Percentiles rank a stretch among this genome's conserved stretches.
phyloP scores from a whole-genome alignment of 1,139 yeast genomes.

The Saccharomycopsis phalli region DNA sequence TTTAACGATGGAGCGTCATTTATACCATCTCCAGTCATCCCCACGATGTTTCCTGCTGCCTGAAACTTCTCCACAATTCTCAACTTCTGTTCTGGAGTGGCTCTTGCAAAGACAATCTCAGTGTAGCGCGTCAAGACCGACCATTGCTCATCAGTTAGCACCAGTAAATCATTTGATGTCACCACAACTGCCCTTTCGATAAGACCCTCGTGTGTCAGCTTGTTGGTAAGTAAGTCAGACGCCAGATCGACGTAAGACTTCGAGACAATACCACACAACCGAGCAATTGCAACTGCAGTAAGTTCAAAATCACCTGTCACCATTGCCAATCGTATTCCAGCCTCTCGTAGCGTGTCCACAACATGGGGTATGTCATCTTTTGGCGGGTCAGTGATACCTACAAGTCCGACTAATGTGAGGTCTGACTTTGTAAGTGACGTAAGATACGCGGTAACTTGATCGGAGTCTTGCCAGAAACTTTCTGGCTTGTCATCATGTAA shows the following conservation, averaged over 20 bases:
- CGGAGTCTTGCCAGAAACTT: background rate
- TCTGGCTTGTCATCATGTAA: background rate
- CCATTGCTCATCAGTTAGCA: background rate
- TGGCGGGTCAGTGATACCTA: slow-evolving; percentile 47
- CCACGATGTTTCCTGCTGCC: slow-evolving; percentile 36
- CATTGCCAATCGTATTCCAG: slow-evolving; percentile 44
- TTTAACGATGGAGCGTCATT: slow-evolving; percentile 46
- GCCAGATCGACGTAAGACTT: slow-evolving; percentile 27
- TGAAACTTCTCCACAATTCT: slow-evolving; percentile 42
- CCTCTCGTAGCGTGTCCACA: slow-evolving; percentile 33
- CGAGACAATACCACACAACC: slow-evolving; percentile 37
- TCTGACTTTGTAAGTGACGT: background rate
- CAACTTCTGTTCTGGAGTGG: slow-evolving; percentile 47
- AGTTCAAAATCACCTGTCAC: slow-evolving; percentile 47
- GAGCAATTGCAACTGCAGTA: slow-evolving; percentile 46
- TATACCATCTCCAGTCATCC: slow-evolving; percentile 48
- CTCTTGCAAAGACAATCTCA: slow-evolving; percentile 43
- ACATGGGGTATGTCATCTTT: slow-evolving; percentile 36
- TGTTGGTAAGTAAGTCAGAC: slow-evolving; percentile 24
- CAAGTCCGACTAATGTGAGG: slow-evolving; percentile 28
- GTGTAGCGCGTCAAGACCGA: slow-evolving; percentile 25
- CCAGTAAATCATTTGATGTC: slow-evolving; percentile 33
- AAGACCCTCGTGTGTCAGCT: slow-evolving; percentile 9
- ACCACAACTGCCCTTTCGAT: slow-evolving; percentile 30
- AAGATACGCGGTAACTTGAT: background rate